Base-by-base conservation (phyloP, 2,329 filamentous ascomycete species). In the Fonsecaea monophora region DNA sequence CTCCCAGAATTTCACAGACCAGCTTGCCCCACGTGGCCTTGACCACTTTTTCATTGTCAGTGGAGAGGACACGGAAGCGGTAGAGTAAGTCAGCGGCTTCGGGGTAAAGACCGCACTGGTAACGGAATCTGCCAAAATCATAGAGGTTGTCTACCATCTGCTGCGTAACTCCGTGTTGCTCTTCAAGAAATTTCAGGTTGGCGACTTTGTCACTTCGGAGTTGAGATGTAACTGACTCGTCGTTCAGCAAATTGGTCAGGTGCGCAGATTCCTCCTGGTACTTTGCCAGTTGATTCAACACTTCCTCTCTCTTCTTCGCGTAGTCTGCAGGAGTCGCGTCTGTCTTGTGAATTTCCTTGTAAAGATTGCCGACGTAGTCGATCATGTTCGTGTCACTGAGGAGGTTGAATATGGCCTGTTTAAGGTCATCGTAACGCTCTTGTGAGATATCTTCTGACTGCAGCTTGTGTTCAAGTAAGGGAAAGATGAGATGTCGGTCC, bases 301-400 rank as follows among this genome's bases (percentile, higher is more conserved):
- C 94, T 77, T 94, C 90, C 79, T 97, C 91, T 77, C 92, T 87
- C 89, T 95, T 96, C 80, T 91, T 89, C 74, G 89, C 87, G 80
- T 94, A 98, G 81, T 97, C 93, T 70, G 90, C 86, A 59, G 95
- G 94, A 62, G 91, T 83, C 69, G 92, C 86, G 68, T 90, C 85
- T 71, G 92, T 87, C 74, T 89, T 86, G 83, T 98, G 89, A 73
- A 99, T 88, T 77, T 97, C 91, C 78, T 91, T 91, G 85, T 96
- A 92, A 73, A 99, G 84, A 76, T 90, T 91, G 77, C 94, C 94
- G 62, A 98, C 92, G 79, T 96, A 99, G 82, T 99, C 95, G 76
- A 91, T 95, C 95, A 99, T 99, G 85, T 98, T 97, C 76, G 95
- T 98, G 80, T 93, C 90, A 84, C 96, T 94, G 74, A 99, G 88